Evolutionary conservation across 345 rosid species (phyloP), one percentile per base, ranked within the genome.

Genomic region (Clarkia xantiana): DNA sequence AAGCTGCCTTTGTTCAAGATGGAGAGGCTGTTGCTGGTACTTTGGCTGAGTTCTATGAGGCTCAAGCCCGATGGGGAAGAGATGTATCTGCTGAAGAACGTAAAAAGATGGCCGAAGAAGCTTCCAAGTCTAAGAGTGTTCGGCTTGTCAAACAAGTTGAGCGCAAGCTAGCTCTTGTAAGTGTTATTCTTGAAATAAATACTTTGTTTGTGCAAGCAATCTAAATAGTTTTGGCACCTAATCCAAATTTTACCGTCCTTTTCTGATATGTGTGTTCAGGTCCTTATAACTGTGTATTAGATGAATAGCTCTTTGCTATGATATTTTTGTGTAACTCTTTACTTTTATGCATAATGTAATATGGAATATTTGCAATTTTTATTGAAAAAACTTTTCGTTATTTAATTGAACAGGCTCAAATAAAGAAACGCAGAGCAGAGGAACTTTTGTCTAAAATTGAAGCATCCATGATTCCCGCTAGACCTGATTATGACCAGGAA

Each of bases 401-500:
- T 29, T 29, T 29, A 29, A 29, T 29, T 29, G 36, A 56, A 56
- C 77, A 91, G 96, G 82, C 93, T 44, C 93, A 84, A 72, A 68
- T 82, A 2, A 91, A 91, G 70, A 86, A 79, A 65, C 76, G 70
- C 11, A 84, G 84, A 77, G 98, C 98, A 60, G 96, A 86, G 74
- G 73, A 54, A 67, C 69, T 91, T 17, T 62, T 91, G 58, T 66
- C 94, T 43, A 91, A 91, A 66, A 72, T 91, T 71, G 98, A 91
- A 72, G 80, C 85, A 45, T 77, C 94, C 10, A 86, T 84, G 98
- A 36, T 91, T 70, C 91, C 98, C 44, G 74, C 77, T 53, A 90
- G 86, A 67, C 98, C 98, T 64, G 98, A 91, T 75, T 81, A 75
- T 70, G 98, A 91, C 74, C 96, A 84, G 71, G 98, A 91, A 74